Conservation (phyloP, 176 grass and related monocot species). For the Tuctoria greenei region DNA sequence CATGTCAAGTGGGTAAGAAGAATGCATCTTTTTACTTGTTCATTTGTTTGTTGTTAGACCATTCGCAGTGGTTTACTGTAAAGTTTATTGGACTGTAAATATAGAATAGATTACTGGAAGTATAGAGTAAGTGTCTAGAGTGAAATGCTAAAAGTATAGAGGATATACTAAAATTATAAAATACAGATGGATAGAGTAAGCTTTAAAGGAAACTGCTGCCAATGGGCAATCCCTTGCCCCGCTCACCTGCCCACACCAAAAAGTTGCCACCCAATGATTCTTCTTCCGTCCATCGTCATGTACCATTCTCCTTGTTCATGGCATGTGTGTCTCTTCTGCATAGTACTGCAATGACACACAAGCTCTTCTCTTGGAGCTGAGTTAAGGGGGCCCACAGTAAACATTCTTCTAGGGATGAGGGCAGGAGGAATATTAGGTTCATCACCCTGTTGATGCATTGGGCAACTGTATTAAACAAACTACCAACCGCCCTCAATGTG, state of each 20-base stretch:
- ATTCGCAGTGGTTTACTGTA: too few relatives aligned
- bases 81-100: too few relatives aligned
- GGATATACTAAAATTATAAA: too few relatives aligned
- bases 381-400: slow-evolving; percentile 23
- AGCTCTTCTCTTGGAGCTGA: slow-evolving; percentile 20
- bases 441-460: slow-evolving; percentile 29
- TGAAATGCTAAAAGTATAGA: too few relatives aligned
- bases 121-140: too few relatives aligned
- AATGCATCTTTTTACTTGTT: slow-evolving; percentile 39
- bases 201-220: too few relatives aligned
- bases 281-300: neutral
- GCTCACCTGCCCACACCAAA: slow-evolving; percentile 59
- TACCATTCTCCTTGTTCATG: slow-evolving; percentile 40
- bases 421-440: slow-evolving; percentile 42
- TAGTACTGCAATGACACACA: slow-evolving; percentile 13
- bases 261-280: slow-evolving; percentile 50
- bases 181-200: too few relatives aligned
- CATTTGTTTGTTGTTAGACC: slow-evolving; percentile 46
- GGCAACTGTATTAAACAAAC: slow-evolving; percentile 27
- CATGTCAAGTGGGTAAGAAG: slow-evolving; percentile 48
- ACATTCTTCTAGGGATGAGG: slow-evolving; percentile 69
- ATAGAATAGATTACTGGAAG: too few relatives aligned
- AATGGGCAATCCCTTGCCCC: slow-evolving; percentile 40
- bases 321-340: slow-evolving; percentile 17
- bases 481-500: neutral